These are phyloP conservation scores for Wickerhamomyces canadensis DNA, from an alignment of 805 yeast genomes.

Conservation along the genomic window DNA sequence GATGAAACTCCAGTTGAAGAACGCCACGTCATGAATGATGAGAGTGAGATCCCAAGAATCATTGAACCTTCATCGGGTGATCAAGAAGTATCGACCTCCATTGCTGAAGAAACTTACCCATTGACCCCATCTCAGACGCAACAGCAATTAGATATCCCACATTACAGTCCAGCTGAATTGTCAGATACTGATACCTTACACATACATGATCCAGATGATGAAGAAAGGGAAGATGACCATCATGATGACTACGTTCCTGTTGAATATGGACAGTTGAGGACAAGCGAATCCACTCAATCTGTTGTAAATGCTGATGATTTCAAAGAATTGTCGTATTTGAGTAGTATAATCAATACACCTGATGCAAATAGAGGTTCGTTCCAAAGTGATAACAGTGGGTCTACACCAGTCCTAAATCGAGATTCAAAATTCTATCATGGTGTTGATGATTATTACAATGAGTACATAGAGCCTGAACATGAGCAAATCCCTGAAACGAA, in stretches of 20 bases:
- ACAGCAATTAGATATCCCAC: constrained; percentile 3
- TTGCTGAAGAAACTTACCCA: no score
- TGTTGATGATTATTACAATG: constrained; percentile 1
- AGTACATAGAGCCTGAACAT: constrained; percentile 1
- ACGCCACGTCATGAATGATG: no score
- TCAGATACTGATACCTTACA: constrained; percentile 23
- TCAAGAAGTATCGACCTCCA: background rate
- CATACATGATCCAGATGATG: constrained; percentile 11
- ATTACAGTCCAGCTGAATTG: constrained; percentile 12
- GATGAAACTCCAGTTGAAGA: no score
- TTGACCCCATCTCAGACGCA: background rate
- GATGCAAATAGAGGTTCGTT: constrained; percentile 4
- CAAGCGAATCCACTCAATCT: background rate
- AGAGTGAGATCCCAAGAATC: no score
- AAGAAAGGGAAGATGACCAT: constrained; percentile 1
- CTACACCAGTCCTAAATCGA: background rate
- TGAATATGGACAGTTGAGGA: background rate
- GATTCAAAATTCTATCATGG: constrained; percentile 1
- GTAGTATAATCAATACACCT: constrained; percentile 20
- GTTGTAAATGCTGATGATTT: constrained; percentile 3
- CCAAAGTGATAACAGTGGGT: constrained; percentile 1
- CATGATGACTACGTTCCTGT: background rate
- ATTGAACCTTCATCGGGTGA: no score
- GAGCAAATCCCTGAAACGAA: no score
- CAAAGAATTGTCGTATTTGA: constrained; percentile 19